phyloP scores from a whole-genome alignment of 2,329 filamentous ascomycete species.

The Cryphonectria radicalis region DNA sequence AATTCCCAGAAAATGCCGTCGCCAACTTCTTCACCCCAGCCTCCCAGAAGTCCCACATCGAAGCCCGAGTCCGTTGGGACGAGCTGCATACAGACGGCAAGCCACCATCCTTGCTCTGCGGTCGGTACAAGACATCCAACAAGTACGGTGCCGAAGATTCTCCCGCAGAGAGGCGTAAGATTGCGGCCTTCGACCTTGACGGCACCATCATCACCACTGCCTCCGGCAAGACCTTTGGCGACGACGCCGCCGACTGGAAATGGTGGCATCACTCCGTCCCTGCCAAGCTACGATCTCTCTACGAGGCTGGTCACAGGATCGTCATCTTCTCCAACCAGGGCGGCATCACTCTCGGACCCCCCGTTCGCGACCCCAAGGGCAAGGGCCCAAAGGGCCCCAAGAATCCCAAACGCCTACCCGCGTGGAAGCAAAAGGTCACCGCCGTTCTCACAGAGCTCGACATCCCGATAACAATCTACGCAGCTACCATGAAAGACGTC shows the following conservation, averaged over 20 bases:
- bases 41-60: slow-evolving; percentile 81
- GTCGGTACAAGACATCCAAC: slow-evolving; percentile 61
- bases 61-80: slow-evolving; percentile 68
- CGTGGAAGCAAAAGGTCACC: slow-evolving; percentile 82
- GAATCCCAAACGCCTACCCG: slow-evolving; percentile 65
- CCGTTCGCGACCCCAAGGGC: slow-evolving; percentile 74
- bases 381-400: slow-evolving; percentile 61
- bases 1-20: slow-evolving; percentile 64
- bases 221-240: slow-evolving; percentile 79
- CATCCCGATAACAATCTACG: slow-evolving; percentile 80
- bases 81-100: slow-evolving; percentile 60
- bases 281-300: slow-evolving; percentile 65
- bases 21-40: slow-evolving; percentile 86
- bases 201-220: slow-evolving; percentile 82
- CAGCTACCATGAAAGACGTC: slow-evolving; percentile 79
- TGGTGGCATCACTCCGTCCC: slow-evolving; percentile 87
- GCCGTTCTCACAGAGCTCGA: slow-evolving; percentile 73
- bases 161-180: slow-evolving; percentile 53
- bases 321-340: slow-evolving; percentile 89
- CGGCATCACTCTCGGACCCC: slow-evolving; percentile 73
- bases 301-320: slow-evolving; percentile 69
- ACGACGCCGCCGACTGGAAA: slow-evolving; percentile 80
- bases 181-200: slow-evolving; percentile 79
- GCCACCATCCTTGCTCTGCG: slow-evolving; percentile 70
- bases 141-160: slow-evolving; percentile 33